Evolutionary conservation across 2,329 filamentous ascomycete species (phyloP).

Genomic region (Gyromitra esculenta): DNA sequence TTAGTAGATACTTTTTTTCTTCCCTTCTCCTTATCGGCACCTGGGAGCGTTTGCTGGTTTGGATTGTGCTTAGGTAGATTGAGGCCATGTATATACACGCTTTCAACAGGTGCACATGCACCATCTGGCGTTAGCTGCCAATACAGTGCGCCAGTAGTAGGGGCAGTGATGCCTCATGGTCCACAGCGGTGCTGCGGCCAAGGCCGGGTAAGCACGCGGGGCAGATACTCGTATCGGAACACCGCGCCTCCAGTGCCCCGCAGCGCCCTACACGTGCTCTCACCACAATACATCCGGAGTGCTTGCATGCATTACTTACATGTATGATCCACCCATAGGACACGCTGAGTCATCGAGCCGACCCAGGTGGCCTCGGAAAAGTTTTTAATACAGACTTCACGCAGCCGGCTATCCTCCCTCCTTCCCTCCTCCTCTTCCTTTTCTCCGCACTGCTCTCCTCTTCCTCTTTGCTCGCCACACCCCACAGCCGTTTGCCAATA

Average conservation of each 20-base stretch:
- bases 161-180: constrained; percentile 13
- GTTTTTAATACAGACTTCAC: constrained; percentile 39
- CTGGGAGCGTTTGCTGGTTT: not conserved
- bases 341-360: constrained; percentile 44
- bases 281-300: not conserved
- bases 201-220: constrained; percentile 36
- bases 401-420: not conserved
- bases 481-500: constrained; percentile 25
- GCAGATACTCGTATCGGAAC: constrained; percentile 1
- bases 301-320: not conserved
- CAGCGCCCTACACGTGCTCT: constrained; percentile 26
- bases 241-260: constrained; percentile 35
- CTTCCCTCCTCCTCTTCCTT: constrained; percentile 26
- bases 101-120: not conserved
- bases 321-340: not conserved
- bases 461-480: constrained; percentile 11
- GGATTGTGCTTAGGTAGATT: not conserved
- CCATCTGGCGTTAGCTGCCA: not conserved
- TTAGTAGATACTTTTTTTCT: constrained; percentile 2
- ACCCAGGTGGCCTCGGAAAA: constrained; percentile 41
- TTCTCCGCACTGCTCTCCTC: constrained; percentile 37
- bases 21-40: not conserved
- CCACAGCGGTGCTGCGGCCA: not conserved
- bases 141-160: not conserved
- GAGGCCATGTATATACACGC: constrained; percentile 29